These are phyloP conservation scores for Auriscalpium orientale DNA, from an alignment of 768 basidiomycete species.

Conservation along the genomic window DNA sequence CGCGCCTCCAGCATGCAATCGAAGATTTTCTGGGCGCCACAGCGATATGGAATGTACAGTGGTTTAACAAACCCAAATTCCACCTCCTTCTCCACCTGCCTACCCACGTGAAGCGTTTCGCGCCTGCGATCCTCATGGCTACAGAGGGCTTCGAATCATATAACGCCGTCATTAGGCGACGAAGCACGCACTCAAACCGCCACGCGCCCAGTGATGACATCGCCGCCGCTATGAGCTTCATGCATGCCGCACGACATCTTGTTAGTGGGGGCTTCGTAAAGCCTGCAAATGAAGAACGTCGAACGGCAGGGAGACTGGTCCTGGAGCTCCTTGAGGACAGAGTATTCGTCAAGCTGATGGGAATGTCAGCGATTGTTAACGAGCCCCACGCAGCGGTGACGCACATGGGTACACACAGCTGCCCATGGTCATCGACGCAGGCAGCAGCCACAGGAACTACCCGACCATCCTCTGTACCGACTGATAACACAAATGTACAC, in stretches of 20 bases:
- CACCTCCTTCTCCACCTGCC: constrained; percentile 22
- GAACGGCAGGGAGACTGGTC: too few relatives aligned
- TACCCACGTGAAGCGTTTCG: constrained; percentile 20
- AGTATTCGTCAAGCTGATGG: too few relatives aligned
- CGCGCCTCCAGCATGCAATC: constrained; percentile 9
- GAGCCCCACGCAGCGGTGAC: too few relatives aligned
- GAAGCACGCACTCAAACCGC: constrained; percentile 16
- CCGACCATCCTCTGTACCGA: too few relatives aligned
- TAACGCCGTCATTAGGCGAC: constrained; percentile 18
- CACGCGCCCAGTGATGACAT: constrained; percentile 22
- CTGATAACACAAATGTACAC: too few relatives aligned
- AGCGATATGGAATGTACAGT: constrained; percentile 15
- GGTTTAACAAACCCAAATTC: constrained; percentile 23
- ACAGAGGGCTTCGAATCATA: constrained; percentile 22
- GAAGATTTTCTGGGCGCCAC: constrained; percentile 16
- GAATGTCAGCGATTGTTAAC: too few relatives aligned
- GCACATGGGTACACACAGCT: too few relatives aligned
- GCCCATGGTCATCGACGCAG: too few relatives aligned
- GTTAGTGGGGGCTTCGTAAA: constrained; percentile 11
- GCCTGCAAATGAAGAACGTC: too few relatives aligned
- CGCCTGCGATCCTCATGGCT: constrained; percentile 16
- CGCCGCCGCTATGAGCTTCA: constrained; percentile 10
- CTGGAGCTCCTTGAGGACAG: too few relatives aligned
- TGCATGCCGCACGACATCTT: constrained; percentile 16
- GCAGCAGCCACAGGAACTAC: too few relatives aligned